These are phyloP conservation scores for Phylloporus sp. DNA, from an alignment of 768 basidiomycete species.

Conservation along the genomic window DNA sequence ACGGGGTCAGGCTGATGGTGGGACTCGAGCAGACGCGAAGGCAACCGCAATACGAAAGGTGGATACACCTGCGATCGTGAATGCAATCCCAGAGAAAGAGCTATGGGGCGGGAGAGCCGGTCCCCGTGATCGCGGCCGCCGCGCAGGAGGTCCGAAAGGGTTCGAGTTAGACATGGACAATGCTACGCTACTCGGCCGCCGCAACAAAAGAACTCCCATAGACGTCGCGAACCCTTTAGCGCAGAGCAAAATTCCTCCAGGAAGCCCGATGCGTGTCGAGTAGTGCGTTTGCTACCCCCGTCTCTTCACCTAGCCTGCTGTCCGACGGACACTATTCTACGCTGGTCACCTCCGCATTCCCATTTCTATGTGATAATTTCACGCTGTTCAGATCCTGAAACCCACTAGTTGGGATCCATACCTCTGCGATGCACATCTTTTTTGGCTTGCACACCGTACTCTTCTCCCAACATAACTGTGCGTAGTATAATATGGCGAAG, in stretches of 20 bases:
- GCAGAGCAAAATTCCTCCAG: constrained; percentile 20
- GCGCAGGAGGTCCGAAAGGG: constrained; percentile 25
- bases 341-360: not conserved
- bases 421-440: constrained; percentile 11
- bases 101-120: constrained; percentile 65
- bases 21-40: constrained; percentile 6
- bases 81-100: constrained; percentile 17
- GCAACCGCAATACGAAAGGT: constrained; percentile 6
- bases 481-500: constrained; percentile 12
- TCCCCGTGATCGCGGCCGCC: constrained; percentile 52
- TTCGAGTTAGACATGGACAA: constrained; percentile 88
- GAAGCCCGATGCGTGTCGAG: constrained; percentile 32
- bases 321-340: not conserved
- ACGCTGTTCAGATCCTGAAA: not conserved
- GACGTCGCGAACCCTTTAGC: constrained; percentile 35
- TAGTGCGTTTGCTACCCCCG: not conserved
- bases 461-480: constrained; percentile 6
- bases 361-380: not conserved
- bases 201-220: constrained; percentile 41
- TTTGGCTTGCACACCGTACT: constrained; percentile 10
- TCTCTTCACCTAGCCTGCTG: not conserved
- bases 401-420: constrained; percentile 1
- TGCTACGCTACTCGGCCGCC: constrained; percentile 79
- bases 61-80: constrained; percentile 9
- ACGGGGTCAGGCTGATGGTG: constrained; percentile 32